Evolutionary conservation across 2,329 filamentous ascomycete species (phyloP).

Genomic region (Aspergillaceae sp.): DNA sequence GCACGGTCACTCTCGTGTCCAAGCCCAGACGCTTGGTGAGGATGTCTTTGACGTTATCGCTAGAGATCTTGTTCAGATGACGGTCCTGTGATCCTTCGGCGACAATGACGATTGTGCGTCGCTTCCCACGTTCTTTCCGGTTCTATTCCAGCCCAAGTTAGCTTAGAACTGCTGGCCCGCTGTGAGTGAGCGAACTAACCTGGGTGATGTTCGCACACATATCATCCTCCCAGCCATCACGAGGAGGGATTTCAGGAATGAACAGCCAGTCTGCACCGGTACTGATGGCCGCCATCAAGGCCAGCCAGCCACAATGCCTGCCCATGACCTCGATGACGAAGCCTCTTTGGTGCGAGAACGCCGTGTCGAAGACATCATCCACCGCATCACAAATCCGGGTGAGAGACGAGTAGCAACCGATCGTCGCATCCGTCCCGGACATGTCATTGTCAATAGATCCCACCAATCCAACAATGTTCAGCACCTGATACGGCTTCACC

Average conservation of each 20-base stretch:
- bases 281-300: conserved; percentile 89
- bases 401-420: conserved; percentile 91
- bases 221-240: conserved; percentile 77
- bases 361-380: conserved; percentile 87
- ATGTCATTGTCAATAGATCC: conserved; percentile 98
- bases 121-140: conserved; percentile 70
- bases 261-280: conserved; percentile 96
- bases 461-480: conserved; percentile 94
- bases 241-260: conserved; percentile 85
- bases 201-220: conserved; percentile 73
- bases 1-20: conserved; percentile 87
- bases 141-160: conserved; percentile 47
- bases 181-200: conserved; percentile 35
- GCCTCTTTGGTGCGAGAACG: conserved; percentile 88
- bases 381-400: conserved; percentile 90
- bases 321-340: conserved; percentile 99
- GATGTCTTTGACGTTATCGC: conserved; percentile 74
- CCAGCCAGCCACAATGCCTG: conserved; percentile 93
- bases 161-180: not conserved
- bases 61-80: conserved; percentile 73
- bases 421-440: conserved; percentile 92
- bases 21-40: conserved; percentile 72
- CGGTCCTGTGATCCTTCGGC: conserved; percentile 88
- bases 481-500: conserved; percentile 65
- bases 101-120: conserved; percentile 96